phyloP scores from a whole-genome alignment of 805 yeast species.

The Schwanniomyces yamadae region DNA sequence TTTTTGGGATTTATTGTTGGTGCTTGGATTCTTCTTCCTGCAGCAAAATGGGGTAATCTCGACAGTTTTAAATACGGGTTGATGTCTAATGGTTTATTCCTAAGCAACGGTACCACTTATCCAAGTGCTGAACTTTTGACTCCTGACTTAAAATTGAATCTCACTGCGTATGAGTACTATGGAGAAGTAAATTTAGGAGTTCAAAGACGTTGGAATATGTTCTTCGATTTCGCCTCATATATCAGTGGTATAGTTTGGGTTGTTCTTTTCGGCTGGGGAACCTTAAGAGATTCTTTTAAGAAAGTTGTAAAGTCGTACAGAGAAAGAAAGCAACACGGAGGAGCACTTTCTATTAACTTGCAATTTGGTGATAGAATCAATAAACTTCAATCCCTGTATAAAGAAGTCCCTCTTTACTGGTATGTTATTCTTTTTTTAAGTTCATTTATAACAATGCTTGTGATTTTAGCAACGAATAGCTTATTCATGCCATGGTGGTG shows the following conservation, averaged over 20 bases:
- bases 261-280: slow-evolving; percentile 33
- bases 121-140: slow-evolving; percentile 45
- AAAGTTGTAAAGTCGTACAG: slow-evolving; percentile 8
- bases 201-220: slow-evolving; percentile 50
- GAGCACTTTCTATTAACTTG: slow-evolving; percentile 9
- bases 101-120: slow-evolving; percentile 36
- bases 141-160: slow-evolving; percentile 37
- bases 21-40: slow-evolving; percentile 51
- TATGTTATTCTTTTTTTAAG: slow-evolving; percentile 32
- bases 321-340: slow-evolving; percentile 1
- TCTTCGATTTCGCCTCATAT: slow-evolving; percentile 54
- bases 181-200: slow-evolving; percentile 50
- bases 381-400: slow-evolving; percentile 36
- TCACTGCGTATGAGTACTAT: slow-evolving; percentile 43
- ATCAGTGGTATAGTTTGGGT: slow-evolving; percentile 50
- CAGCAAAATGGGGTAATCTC: slow-evolving; percentile 44
- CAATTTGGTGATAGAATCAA: slow-evolving; percentile 44
- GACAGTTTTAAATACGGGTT: slow-evolving; percentile 35
- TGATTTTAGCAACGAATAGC: slow-evolving; percentile 30
- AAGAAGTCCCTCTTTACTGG: slow-evolving; percentile 47
- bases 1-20: slow-evolving; percentile 45
- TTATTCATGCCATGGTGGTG: slow-evolving; percentile 45
- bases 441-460: slow-evolving; percentile 35
- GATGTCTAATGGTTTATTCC: slow-evolving; percentile 47
- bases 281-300: slow-evolving; percentile 17